phyloP scores from a whole-genome alignment of 2,329 filamentous ascomycete genomes.

The Cordyceps farinosa region DNA sequence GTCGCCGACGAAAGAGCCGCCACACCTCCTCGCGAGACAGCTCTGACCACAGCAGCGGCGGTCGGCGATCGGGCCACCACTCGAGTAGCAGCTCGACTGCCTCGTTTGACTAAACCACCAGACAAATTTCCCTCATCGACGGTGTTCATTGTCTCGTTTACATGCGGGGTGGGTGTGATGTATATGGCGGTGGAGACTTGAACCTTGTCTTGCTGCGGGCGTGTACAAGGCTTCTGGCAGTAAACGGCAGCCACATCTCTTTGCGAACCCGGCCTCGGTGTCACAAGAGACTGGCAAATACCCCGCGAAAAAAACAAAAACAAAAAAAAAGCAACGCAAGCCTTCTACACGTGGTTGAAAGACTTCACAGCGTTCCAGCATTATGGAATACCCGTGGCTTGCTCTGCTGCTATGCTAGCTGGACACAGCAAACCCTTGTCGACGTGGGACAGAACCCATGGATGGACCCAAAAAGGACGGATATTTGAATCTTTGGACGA shows the following conservation, averaged over 20 bases:
- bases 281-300: neutral
- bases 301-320: neutral
- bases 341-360: conserved; percentile 35
- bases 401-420: conserved; percentile 1
- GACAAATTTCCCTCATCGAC: neutral
- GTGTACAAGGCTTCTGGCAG: neutral
- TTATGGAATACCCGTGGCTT: conserved; percentile 28
- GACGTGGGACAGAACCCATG: neutral
- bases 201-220: neutral
- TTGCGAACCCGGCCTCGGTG: neutral
- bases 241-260: neutral
- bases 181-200: neutral
- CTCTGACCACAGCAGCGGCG: conserved; percentile 35
- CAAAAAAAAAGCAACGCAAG: neutral
- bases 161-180: neutral
- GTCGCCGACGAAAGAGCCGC: conserved; percentile 50
- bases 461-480: neutral
- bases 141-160: neutral
- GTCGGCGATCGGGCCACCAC: conserved; percentile 53
- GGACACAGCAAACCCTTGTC: neutral
- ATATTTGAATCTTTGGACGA: conserved; percentile 13
- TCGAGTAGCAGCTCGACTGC: conserved; percentile 61
- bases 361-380: conserved; percentile 35
- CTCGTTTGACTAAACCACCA: conserved; percentile 50
- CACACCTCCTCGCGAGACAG: conserved; percentile 47